Evolutionary conservation across 179 eudicot species (phyloP).

Genomic region (Patellifolia procumbens): DNA sequence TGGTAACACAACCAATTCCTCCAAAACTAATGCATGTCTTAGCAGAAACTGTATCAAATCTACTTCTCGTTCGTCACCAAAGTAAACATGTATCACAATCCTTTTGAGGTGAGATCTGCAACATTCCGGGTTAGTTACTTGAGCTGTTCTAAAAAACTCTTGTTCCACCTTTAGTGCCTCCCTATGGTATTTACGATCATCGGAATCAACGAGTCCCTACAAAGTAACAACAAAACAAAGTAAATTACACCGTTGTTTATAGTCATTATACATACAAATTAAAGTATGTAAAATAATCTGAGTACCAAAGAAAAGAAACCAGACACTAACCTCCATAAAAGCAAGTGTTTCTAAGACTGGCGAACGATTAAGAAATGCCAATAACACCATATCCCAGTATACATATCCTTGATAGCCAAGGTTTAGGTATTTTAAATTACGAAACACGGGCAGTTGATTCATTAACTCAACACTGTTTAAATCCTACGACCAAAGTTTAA

Average conservation of each 20-base stretch:
- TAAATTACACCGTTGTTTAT: background rate
- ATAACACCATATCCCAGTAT: background rate
- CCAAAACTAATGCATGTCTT: background rate
- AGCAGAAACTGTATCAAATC: constrained; percentile 2
- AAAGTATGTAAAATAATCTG: too few relatives aligned
- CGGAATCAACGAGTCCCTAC: background rate
- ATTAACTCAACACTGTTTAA: background rate
- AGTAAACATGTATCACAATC: background rate
- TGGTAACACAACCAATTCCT: constrained; percentile 11
- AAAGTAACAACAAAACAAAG: background rate
- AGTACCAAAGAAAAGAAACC: background rate
- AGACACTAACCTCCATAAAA: constrained; percentile 2
- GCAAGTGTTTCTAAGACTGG: constrained; percentile 2
- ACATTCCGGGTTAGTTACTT: background rate
- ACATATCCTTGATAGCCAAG: background rate
- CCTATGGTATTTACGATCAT: background rate
- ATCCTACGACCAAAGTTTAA: background rate
- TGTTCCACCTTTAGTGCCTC: background rate
- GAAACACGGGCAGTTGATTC: constrained; percentile 2
- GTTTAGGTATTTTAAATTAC: background rate
- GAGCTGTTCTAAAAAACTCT: background rate
- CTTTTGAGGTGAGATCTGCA: constrained; percentile 8
- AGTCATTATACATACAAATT: background rate
- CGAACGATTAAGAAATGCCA: background rate
- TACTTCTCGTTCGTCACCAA: background rate